Evolutionary conservation across 176 grass and related monocot genomes (phyloP), one percentile per base, ranked within the genome.

Genomic region (Cenchrus fungigraminus): DNA sequence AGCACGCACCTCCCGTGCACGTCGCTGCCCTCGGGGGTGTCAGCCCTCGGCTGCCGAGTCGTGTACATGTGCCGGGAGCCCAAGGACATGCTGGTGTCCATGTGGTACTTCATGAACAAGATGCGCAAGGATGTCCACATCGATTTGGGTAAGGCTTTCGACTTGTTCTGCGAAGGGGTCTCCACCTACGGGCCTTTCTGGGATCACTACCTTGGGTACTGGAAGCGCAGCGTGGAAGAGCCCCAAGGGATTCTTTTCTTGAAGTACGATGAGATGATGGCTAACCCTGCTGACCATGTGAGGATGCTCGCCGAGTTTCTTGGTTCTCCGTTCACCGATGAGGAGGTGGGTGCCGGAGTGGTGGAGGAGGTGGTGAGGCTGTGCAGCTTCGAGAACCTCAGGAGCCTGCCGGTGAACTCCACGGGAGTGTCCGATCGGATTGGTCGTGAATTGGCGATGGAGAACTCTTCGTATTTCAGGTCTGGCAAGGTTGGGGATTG

Each of bases 361-460:
- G 47, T 73, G 9, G 68, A 80, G 47, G 47, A 65, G 10, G 7
- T 80, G 1, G 68, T 74, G 47, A 43, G 47, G 47, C 2, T 80
- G n/a, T 86, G 84, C 22, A 73, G 84, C 84, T 86, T 86, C 45
- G 29, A 44, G 56, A 65, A 43, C 1, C 57, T 86, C 4, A 73
- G 65, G 49, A 11, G 25, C 6, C 61, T 87, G 2, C 50, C 50
- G 7, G 70, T 81, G 15, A 81, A 87, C 51, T 25, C 50, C 7
- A 7, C 25, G 0, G 78, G 50, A 0, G 51, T 59, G 40, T 1
- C 40, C 7, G 68, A 45, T 37, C 47, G 78, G 85, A 58, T 81
- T 40, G 37, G 37, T 1, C 69, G 78, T 2, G 78, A 57, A 8
- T 0, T 61, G 76, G 76, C 9, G 0, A 22, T 56, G 19, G 14